These are phyloP conservation scores for Polytrichum formosum DNA, from an alignment of 225 moss, liverwort and hornwort genomes.

Conservation along the genomic window DNA sequence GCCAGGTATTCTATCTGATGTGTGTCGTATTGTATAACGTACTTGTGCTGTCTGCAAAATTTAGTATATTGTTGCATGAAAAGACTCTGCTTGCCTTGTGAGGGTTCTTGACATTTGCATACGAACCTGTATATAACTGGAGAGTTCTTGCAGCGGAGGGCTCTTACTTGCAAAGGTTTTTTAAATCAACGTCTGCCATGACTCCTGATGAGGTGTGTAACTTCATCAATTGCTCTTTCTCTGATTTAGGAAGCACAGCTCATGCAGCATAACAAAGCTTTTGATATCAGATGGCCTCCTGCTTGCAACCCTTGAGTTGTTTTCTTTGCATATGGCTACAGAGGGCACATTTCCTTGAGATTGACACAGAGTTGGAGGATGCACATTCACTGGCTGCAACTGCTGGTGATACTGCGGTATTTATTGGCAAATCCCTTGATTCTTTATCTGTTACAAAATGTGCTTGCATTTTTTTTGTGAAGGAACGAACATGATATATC, in stretches of 20 bases:
- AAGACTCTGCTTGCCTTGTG: too few relatives aligned
- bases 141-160: constrained; percentile 48
- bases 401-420: constrained; percentile 78
- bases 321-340: constrained; percentile 15
- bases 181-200: constrained; percentile 62
- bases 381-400: constrained; percentile 77
- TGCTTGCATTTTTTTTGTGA: not conserved
- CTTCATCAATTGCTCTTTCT: constrained; percentile 2
- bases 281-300: too few relatives aligned
- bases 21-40: too few relatives aligned
- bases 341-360: constrained; percentile 71
- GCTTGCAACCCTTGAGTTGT: too few relatives aligned
- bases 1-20: constrained; percentile 8
- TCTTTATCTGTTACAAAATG: not conserved
- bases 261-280: not conserved
- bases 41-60: too few relatives aligned
- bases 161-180: constrained; percentile 72
- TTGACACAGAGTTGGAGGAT: constrained; percentile 69
- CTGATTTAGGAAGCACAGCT: not conserved
- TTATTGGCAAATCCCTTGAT: not conserved
- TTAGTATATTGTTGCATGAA: too few relatives aligned
- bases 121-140: too few relatives aligned
- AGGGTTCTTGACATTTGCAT: too few relatives aligned
- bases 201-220: constrained; percentile 66
- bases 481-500: not conserved